Evolutionary conservation across 2,329 filamentous ascomycete species (phyloP).

Genomic region (Phialophora macrospora): DNA sequence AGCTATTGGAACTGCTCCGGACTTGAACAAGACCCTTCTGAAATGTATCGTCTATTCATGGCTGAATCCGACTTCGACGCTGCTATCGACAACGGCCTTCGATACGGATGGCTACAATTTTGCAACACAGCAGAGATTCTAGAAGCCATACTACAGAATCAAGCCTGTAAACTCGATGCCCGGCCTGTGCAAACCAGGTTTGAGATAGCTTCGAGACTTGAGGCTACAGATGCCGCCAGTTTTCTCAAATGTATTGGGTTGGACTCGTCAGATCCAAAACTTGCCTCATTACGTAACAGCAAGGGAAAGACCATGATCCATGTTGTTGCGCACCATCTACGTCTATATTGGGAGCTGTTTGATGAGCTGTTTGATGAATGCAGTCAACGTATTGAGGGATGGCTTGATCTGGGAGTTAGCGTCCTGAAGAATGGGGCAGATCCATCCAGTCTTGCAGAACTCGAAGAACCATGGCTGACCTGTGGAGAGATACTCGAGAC

Average conservation of each 20-base stretch:
- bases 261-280: conserved; percentile 1
- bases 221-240: not conserved
- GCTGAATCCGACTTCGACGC: not conserved
- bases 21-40: fast-evolving
- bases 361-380: not conserved
- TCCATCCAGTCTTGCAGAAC: not conserved
- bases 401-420: conserved; percentile 8
- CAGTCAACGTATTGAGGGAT: not conserved
- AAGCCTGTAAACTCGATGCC: not conserved
- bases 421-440: conserved; percentile 9
- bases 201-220: conserved; percentile 6
- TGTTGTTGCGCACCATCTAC: not conserved
- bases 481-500: not conserved
- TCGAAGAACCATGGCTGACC: not conserved
- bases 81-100: not conserved
- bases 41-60: conserved; percentile 13
- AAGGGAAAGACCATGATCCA: conserved; percentile 3
- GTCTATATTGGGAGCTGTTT: not conserved
- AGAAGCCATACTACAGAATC: conserved; percentile 8
- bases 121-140: not conserved
- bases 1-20: fast-evolving
- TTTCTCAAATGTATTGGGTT: conserved; percentile 6
- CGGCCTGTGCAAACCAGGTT: not conserved
- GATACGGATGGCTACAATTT: not conserved
- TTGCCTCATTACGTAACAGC: not conserved